Evolutionary conservation across 108 stramenopile species (phyloP), one percentile per base, ranked within the genome.

Genomic region (Parmales sp.): DNA sequence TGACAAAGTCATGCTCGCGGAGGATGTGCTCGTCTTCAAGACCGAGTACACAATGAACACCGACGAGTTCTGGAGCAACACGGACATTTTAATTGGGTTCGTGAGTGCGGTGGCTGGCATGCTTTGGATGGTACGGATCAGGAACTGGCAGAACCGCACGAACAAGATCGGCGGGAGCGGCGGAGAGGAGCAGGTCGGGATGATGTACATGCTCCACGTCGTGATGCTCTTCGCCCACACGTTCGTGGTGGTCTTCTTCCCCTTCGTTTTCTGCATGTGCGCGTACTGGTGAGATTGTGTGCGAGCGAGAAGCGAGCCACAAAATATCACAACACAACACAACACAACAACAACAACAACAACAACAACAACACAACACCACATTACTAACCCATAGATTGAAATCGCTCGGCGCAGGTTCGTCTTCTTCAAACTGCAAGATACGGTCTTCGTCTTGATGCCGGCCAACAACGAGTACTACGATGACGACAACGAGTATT

Each of bases 361-460:
- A n/a, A n/a, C n/a, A n/a, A n/a, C n/a, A n/a, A n/a, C n/a, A n/a
- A n/a, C n/a, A n/a, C n/a, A n/a, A n/a, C n/a, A n/a, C n/a, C n/a
- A n/a, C n/a, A n/a, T n/a, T n/a, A n/a, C n/a, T n/a, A n/a, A n/a
- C n/a, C n/a, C n/a, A n/a, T n/a, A n/a, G n/a, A n/a, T n/a, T n/a
- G n/a, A n/a, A 8, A 11, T 8, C 41, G 13, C 8, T 43, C 44
- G 41, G 22, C 51, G 78, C 50, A 54, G 68, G 69, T 86, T 88
- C 63, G 50, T 85, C 63, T 89, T 90, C 71, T 89, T 88, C 78
- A 89, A 89, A 76, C 66, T 86, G 28, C 88, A 90, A 68, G 77
- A 72, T 13, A 50, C 63, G 28, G 83, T 86, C n/a, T 86, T 78
- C 64, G 38, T 84, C 28, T 39, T 91, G 67, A 69, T 91, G 50